A percentile compares a stretch with the other conserved stretches of the same genome.
phyloP scores from a whole-genome alignment of 2,329 filamentous ascomycete species.

The Cordyceps farinosa region DNA sequence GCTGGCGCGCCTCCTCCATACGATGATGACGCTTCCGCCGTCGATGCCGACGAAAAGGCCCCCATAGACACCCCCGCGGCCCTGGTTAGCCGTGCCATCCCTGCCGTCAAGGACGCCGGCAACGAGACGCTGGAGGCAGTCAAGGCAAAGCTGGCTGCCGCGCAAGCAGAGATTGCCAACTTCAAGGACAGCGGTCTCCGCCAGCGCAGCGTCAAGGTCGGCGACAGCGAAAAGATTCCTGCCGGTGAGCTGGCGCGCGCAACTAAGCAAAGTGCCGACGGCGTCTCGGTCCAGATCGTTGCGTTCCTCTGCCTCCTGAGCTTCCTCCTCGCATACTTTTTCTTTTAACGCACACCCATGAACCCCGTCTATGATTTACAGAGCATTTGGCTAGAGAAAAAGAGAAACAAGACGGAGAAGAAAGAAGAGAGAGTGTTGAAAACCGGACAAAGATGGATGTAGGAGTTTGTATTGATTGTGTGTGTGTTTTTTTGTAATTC shows the following conservation, averaged over 20 bases:
- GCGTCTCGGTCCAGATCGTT: conserved; percentile 82
- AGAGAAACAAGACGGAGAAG: neutral
- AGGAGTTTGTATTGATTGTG: conserved; percentile 3
- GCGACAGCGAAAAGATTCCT: conserved; percentile 47
- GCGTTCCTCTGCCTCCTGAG: conserved; percentile 81
- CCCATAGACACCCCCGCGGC: conserved; percentile 19
- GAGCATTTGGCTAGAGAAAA: neutral
- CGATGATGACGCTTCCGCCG: conserved; percentile 31
- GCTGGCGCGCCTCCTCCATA: conserved; percentile 35
- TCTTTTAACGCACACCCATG: conserved; percentile 64
- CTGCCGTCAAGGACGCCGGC: conserved; percentile 44
- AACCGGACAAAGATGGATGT: neutral
- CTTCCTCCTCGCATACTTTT: conserved; percentile 92
- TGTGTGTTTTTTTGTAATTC: neutral
- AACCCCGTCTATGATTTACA: neutral
- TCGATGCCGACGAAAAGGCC: conserved; percentile 26
- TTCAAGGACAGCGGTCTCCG: conserved; percentile 72
- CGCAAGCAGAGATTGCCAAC: conserved; percentile 67
- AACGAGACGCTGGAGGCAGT: conserved; percentile 55
- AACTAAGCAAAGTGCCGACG: conserved; percentile 57
- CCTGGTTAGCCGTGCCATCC: conserved; percentile 38
- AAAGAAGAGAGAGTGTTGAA: neutral
- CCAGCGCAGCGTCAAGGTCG: conserved; percentile 67
- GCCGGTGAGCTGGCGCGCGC: conserved; percentile 51
- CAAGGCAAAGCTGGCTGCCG: conserved; percentile 69